phyloP scores from a whole-genome alignment of 148 eudicot genomes.

The Rhododendron henanense region DNA sequence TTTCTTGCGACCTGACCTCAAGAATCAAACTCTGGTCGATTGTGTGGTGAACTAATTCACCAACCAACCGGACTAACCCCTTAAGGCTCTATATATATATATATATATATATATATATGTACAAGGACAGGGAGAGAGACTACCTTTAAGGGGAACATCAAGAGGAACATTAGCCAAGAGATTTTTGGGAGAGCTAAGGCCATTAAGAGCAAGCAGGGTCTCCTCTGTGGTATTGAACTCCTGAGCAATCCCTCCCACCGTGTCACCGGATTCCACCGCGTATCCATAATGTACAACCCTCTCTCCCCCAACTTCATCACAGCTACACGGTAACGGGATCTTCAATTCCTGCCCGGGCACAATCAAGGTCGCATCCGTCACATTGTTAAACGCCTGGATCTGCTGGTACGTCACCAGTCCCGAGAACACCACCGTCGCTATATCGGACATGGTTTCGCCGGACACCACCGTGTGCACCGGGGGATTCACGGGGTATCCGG shows the following conservation, averaged over 20 bases:
- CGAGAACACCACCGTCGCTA: constrained; percentile 47
- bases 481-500: constrained; percentile 41
- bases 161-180: constrained; percentile 56
- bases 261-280: constrained; percentile 41
- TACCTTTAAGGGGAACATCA: constrained; percentile 90
- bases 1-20: too few species aligned
- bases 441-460: constrained; percentile 47
- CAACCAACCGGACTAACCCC: too few species aligned
- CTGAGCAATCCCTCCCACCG: constrained; percentile 48
- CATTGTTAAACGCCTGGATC: constrained; percentile 47
- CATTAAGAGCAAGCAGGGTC: constrained; percentile 52
- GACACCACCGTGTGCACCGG: constrained; percentile 51
- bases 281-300: constrained; percentile 71
- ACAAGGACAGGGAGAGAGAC: not conserved
- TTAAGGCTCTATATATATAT: not conserved
- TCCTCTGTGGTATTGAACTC: constrained; percentile 31
- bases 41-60: too few species aligned
- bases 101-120: not conserved
- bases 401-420: constrained; percentile 46
- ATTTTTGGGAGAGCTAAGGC: constrained; percentile 30
- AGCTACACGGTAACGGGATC: constrained; percentile 92
- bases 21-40: too few species aligned
- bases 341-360: constrained; percentile 41
- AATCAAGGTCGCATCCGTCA: constrained; percentile 33
- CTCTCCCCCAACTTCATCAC: constrained; percentile 65